Percentiles rank a stretch among this genome's conserved stretches.
phyloP scores from a whole-genome alignment of 2,329 filamentous ascomycete genomes.

The Didymella pomorum region DNA sequence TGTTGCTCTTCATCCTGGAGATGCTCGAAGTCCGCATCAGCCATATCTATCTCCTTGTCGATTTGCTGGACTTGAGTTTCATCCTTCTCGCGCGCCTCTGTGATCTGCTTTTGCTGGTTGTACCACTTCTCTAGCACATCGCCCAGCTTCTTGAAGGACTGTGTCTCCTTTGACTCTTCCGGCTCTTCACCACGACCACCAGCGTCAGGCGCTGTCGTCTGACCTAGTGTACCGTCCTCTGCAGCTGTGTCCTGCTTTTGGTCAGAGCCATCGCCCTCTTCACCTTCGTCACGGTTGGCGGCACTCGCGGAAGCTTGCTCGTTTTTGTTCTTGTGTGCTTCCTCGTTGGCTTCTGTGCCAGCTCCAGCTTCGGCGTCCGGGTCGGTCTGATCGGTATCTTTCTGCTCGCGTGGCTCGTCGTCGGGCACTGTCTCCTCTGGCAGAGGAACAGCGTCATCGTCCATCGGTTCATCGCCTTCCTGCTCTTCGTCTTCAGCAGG shows the following conservation, averaged over 20 bases:
- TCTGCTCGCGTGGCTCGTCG: slow-evolving; percentile 55
- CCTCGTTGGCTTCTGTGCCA: slow-evolving; percentile 70
- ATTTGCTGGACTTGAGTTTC: slow-evolving; percentile 59
- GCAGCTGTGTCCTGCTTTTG: slow-evolving; percentile 70
- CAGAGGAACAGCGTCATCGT: slow-evolving; percentile 48
- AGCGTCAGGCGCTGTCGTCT: slow-evolving; percentile 47
- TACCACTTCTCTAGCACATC: slow-evolving; percentile 95
- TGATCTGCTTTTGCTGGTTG: slow-evolving; percentile 83
- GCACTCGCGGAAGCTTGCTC: slow-evolving; percentile 65
- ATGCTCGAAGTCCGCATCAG: slow-evolving; percentile 89
- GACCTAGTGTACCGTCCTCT: slow-evolving; percentile 64
- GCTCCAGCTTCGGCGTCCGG: slow-evolving; percentile 67
- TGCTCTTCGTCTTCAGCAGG: slow-evolving; percentile 57
- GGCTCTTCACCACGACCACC: slow-evolving; percentile 49
- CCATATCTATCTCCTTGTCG: slow-evolving; percentile 72
- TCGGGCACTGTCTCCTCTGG: slow-evolving; percentile 62
- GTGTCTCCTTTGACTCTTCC: slow-evolving; percentile 57
- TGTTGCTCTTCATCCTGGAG: slow-evolving; percentile 81
- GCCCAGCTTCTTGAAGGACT: slow-evolving; percentile 93
- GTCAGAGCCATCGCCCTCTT: slow-evolving; percentile 69
- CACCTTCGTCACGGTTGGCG: slow-evolving; percentile 69
- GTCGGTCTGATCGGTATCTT: slow-evolving; percentile 60
- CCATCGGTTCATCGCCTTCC: slow-evolving; percentile 58
- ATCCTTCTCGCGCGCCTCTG: slow-evolving; percentile 55
- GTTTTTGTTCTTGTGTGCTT: slow-evolving; percentile 63